Base-by-base conservation (phyloP, 495 filamentous ascomycete genomes). In the Podospora sp. region DNA sequence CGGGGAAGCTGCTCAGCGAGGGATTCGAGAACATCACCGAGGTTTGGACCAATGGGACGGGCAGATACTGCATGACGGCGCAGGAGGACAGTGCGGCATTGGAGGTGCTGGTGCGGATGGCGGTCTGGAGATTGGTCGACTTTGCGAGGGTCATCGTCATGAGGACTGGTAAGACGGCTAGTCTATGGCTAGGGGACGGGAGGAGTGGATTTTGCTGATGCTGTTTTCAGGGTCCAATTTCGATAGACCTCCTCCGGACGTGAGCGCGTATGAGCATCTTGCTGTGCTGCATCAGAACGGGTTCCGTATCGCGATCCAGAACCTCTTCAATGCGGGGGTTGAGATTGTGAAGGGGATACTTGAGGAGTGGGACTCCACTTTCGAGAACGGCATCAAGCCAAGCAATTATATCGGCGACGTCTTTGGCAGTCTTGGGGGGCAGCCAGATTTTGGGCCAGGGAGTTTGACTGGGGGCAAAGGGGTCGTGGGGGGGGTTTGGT, bases 61-160 rank as follows among this genome's bases (percentile, higher is more conserved):
- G 87, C 6, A 73, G 81, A 2, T 92, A 92, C 77, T 92, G 90
- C 79, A 83, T 85, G 67, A 88, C 84, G 5, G 89, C 89, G 14
- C 91, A 92, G 72, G 91, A 93, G 73, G 91, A 93, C 72, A 92
- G 89, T 70, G 90, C 89, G 5, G 87, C 84, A 0, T 84, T 92
- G 18, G 88, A 90, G 71, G 88, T 85, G 26, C 76, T 93, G 27
- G 71, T 92, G 26, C 86, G 91, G n/a, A 82, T 81, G 3, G 82
- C 87, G 0, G 68, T 79, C 5, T 74, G 74, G 56, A 83, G 82
- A 5, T 75, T 87, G 2, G 85, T 88, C 3, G 90, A 93, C 70
- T 92, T 90, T 75, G 70, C 78, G 9, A 84, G 91, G 5, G 85
- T 90, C 65, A 89, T 92, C 68, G 75, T 91, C 65, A 91, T 93